These are phyloP conservation scores for Amylocystis lapponica DNA, from an alignment of 768 basidiomycete genomes.

Conservation along the genomic window DNA sequence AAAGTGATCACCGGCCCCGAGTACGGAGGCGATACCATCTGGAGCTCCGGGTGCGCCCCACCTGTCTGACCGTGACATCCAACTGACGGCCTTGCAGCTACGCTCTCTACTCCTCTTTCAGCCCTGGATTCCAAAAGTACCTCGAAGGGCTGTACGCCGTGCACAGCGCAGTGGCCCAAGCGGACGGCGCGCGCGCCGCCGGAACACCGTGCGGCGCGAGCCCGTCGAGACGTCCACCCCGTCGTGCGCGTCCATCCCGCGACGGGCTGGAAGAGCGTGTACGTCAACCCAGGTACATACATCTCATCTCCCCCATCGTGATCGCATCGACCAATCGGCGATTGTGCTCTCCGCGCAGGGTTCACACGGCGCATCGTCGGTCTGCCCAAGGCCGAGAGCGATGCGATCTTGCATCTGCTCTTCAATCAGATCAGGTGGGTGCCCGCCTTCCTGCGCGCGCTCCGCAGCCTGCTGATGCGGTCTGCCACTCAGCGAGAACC, in stretches of 20 bases:
- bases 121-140: constrained; percentile 68
- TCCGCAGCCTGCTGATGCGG: not conserved
- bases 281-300: constrained; percentile 64
- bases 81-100: constrained; percentile 40
- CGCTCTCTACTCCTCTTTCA: constrained; percentile 79
- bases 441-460: not conserved
- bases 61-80: not conserved
- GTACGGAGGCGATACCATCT: constrained; percentile 74
- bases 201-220: constrained; percentile 67
- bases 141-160: constrained; percentile 69
- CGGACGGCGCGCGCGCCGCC: constrained; percentile 65
- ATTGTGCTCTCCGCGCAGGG: constrained; percentile 31
- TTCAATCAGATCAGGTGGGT: constrained; percentile 52
- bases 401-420: constrained; percentile 62
- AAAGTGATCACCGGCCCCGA: constrained; percentile 68
- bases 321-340: constrained; percentile 1
- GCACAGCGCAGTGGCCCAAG: constrained; percentile 74
- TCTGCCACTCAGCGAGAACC: constrained; percentile 44
- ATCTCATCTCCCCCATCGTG: not conserved
- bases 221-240: constrained; percentile 71
- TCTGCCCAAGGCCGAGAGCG: constrained; percentile 79
- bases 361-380: constrained; percentile 78
- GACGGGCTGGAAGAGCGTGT: constrained; percentile 81
- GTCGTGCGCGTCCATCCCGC: constrained; percentile 80
- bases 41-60: constrained; percentile 67